phyloP scores from a whole-genome alignment of 2,329 filamentous ascomycete genomes.

The Stachybotrys chlorohalonatus region DNA sequence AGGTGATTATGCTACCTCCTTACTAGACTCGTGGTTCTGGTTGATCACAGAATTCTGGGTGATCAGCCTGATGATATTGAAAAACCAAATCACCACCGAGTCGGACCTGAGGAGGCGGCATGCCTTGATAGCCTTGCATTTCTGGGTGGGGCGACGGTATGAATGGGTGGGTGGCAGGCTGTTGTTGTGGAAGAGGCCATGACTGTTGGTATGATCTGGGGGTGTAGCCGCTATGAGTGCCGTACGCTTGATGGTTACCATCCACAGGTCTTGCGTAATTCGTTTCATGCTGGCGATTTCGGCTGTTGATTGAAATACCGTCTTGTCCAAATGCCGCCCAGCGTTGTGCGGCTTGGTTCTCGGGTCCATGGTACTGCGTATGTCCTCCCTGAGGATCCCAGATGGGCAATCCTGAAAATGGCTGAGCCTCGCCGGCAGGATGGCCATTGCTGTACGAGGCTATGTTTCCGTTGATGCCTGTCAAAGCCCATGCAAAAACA shows the following conservation, averaged over 20 bases:
- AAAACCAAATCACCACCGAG: neutral
- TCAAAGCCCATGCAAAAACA: conserved; percentile 78
- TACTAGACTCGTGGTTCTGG: neutral
- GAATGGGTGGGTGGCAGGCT: neutral
- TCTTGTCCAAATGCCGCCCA: conserved; percentile 6
- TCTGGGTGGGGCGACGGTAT: neutral
- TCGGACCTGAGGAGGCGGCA: neutral
- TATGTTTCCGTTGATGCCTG: conserved; percentile 70
- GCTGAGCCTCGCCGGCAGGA: conserved; percentile 54
- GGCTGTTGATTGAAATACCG: neutral
- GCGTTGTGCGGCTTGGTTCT: conserved; percentile 14
- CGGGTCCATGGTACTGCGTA: conserved; percentile 11
- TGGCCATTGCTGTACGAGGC: conserved; percentile 54
- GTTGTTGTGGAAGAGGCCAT: neutral
- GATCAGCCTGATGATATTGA: neutral
- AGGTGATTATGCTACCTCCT: neutral
- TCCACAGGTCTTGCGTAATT: neutral
- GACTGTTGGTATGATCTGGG: neutral
- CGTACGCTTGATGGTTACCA: neutral
- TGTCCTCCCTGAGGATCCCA: conserved; percentile 12
- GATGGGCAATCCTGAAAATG: conserved; percentile 23
- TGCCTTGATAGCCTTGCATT: neutral
- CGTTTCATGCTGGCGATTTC: neutral
- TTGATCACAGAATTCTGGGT: neutral
- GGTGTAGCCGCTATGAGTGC: neutral